Conservation (phyloP, 768 basidiomycete species). For the Russula foetens region DNA sequence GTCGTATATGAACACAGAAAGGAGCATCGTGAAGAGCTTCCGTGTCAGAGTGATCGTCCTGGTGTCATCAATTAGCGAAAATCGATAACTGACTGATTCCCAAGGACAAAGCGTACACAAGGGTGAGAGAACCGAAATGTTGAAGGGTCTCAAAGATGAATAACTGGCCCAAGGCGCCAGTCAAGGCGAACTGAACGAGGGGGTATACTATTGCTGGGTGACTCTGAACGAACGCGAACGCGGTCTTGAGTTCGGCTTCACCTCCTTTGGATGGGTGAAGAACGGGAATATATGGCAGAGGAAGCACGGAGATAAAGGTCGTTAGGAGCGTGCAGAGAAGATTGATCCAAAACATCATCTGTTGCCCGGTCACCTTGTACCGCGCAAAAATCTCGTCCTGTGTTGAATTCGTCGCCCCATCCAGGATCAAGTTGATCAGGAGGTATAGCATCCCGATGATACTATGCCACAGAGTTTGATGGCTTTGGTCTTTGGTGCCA, state of each 20-base stretch:
- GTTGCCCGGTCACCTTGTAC: slow-evolving; percentile 75
- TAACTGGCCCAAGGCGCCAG: slow-evolving; percentile 90
- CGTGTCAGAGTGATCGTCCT: slow-evolving; percentile 94
- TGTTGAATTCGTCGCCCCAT: slow-evolving; percentile 91
- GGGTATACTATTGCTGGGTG: slow-evolving; percentile 74
- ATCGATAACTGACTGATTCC: neutral
- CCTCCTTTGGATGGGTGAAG: slow-evolving; percentile 59
- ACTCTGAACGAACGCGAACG: slow-evolving; percentile 61
- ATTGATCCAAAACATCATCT: slow-evolving; percentile 99
- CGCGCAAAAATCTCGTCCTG: slow-evolving; percentile 92
- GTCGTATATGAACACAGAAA: slow-evolving; percentile 88
- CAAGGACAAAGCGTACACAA: slow-evolving; percentile 50
- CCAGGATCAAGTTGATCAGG: slow-evolving; percentile 80
- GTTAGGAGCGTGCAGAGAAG: slow-evolving; percentile 73
- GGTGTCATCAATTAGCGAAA: slow-evolving; percentile 10
- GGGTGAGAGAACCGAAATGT: slow-evolving; percentile 82
- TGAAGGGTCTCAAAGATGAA: slow-evolving; percentile 97
- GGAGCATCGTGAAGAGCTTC: slow-evolving; percentile 96
- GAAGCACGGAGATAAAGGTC: slow-evolving; percentile 59
- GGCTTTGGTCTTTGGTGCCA: slow-evolving; percentile 29
- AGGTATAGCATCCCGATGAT: slow-evolving; percentile 69
- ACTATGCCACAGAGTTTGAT: slow-evolving; percentile 43
- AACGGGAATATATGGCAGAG: slow-evolving; percentile 75
- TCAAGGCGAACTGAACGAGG: slow-evolving; percentile 75
- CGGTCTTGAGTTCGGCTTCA: slow-evolving; percentile 54